Conservation (phyloP, 176 grass and related monocot genomes). For the Aechmea fasciata region DNA sequence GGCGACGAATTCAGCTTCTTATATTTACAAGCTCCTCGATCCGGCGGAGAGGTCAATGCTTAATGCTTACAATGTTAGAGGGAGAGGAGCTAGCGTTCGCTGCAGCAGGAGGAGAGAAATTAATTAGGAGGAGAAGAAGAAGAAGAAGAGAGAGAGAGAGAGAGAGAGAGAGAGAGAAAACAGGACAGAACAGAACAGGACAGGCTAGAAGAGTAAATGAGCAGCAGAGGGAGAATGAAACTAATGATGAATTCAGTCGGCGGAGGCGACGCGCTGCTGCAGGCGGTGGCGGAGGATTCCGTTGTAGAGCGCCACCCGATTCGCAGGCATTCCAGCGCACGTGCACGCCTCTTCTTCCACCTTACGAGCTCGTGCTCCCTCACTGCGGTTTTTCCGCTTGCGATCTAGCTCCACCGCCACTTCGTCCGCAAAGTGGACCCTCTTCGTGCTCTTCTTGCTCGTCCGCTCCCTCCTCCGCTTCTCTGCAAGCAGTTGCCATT, state of each 20-base stretch:
- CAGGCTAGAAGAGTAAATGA: no score
- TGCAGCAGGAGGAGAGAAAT: no score
- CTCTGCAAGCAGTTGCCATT: conserved; percentile 20
- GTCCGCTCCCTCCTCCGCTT: conserved; percentile 42
- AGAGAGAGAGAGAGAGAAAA: background rate
- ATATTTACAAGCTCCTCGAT: no score
- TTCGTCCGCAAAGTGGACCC: conserved; percentile 68
- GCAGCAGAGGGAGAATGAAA: no score
- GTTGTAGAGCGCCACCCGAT: conserved; percentile 74
- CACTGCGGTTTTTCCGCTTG: background rate
- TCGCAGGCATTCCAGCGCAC: conserved; percentile 76
- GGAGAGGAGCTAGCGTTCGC: no score
- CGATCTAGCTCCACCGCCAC: conserved; percentile 26
- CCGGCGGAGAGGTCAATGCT: no score
- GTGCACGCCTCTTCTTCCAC: background rate
- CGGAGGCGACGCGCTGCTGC: conserved; percentile 55
- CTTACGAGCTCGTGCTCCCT: background rate
- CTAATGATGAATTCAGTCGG: conserved; percentile 37
- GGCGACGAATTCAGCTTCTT: no score
- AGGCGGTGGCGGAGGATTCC: conserved; percentile 67
- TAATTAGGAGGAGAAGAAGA: no score
- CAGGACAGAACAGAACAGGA: no score
- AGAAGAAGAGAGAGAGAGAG: background rate
- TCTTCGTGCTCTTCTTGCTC: conserved; percentile 49
- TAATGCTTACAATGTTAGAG: no score